Evolutionary conservation across 495 filamentous ascomycete species (phyloP).

Genomic region (Aspergillus kassunensis): DNA sequence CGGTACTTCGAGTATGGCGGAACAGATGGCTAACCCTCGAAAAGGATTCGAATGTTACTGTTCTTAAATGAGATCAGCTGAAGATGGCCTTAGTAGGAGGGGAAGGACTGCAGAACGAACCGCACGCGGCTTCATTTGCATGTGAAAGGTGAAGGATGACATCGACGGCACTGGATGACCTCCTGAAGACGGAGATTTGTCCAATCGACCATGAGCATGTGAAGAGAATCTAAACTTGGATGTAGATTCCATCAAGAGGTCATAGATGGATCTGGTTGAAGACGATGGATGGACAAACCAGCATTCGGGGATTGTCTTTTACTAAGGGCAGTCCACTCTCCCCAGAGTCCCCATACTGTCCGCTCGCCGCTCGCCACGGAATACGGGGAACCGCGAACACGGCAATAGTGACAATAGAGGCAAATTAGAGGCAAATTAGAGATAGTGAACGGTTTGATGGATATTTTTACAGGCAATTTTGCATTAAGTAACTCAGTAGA

Average conservation of each 20-base stretch:
- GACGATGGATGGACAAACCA: constrained; percentile 12
- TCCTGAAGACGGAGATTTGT: not conserved
- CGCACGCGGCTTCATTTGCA: too few relatives aligned
- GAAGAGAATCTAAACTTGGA: not conserved
- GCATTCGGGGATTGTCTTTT: constrained; percentile 8
- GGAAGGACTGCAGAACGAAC: not conserved
- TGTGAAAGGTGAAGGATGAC: constrained; percentile 15
- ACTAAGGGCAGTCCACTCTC: constrained; percentile 12
- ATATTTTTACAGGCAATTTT: too few relatives aligned
- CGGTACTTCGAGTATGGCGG: too few relatives aligned
- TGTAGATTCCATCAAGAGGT: too few relatives aligned
- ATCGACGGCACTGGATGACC: constrained; percentile 3
- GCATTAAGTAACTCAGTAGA: too few relatives aligned
- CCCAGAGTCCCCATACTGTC: constrained; percentile 1
- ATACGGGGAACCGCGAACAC: constrained; percentile 8
- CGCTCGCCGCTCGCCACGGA: not conserved
- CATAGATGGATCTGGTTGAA: not conserved
- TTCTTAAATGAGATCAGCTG: not conserved
- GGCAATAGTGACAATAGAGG: too few relatives aligned
- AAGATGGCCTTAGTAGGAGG: not conserved
- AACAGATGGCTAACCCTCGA: too few relatives aligned
- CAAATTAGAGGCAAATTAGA: too few relatives aligned
- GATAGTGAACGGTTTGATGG: too few relatives aligned
- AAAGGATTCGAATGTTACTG: too few relatives aligned
- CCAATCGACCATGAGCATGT: constrained; percentile 2